phyloP scores from a whole-genome alignment of 495 filamentous ascomycete species.

The Trichoderma orchidacearum region DNA sequence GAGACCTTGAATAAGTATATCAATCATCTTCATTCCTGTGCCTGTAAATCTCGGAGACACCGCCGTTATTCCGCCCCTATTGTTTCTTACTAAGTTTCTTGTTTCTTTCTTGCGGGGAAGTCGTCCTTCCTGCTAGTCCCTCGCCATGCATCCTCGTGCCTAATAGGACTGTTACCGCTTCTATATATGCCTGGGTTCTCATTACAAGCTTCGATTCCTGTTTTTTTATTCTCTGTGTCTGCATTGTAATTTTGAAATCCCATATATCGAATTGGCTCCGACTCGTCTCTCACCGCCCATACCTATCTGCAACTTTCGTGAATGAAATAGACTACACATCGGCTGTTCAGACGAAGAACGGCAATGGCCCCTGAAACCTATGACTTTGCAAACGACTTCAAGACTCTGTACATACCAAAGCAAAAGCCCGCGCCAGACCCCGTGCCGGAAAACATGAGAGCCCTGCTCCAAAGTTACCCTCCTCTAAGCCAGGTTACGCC shows the following conservation, averaged over 20 bases:
- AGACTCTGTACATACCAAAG: conserved; percentile 9
- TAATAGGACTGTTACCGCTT: too few relatives aligned
- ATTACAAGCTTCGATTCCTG: too few relatives aligned
- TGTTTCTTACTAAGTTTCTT: background rate
- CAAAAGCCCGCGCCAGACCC: conserved; percentile 5
- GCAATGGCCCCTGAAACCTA: conserved; percentile 1
- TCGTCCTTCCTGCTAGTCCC: background rate
- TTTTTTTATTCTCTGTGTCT: too few relatives aligned
- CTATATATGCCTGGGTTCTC: too few relatives aligned
- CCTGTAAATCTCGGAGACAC: too few relatives aligned
- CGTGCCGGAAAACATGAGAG: conserved; percentile 11
- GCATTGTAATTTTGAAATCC: too few relatives aligned
- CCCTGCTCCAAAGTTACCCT: conserved; percentile 37
- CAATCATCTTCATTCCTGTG: too few relatives aligned
- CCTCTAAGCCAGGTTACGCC: conserved; percentile 57
- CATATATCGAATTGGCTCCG: too few relatives aligned
- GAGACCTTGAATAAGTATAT: too few relatives aligned
- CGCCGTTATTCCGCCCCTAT: background rate
- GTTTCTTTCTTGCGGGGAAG: background rate
- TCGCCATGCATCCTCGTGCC: background rate
- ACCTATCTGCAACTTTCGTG: too few relatives aligned
- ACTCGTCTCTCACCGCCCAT: too few relatives aligned
- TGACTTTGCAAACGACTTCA: conserved; percentile 8
- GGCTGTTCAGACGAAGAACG: background rate
- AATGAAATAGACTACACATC: background rate